Evolutionary conservation across 768 basidiomycete genomes (phyloP), one percentile per base, ranked within the genome.

Genomic region (Lactarius pseudohatsudake): DNA sequence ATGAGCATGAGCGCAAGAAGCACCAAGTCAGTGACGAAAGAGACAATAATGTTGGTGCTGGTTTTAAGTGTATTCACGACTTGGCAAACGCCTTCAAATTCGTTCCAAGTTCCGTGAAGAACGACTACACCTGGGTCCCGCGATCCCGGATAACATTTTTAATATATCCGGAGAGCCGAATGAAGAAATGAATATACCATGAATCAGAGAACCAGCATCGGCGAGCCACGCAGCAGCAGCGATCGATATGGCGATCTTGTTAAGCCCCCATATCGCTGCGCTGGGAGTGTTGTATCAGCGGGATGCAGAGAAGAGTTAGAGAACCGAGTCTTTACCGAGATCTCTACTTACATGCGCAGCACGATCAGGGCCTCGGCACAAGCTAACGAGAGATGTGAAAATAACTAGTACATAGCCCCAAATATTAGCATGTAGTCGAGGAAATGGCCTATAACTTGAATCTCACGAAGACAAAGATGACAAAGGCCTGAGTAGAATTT

Each of bases 311-410:
- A 34, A 22, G 18, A 28, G 18, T 15, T 5, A 10, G 8, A 47
- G 15, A 28, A 45, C 3, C 2, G 20, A n/a, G 43, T 22, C 60
- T 30, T 15, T 18, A 32, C 65, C 4, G 1, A 15, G 16, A 15
- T 20, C 59, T 20, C n/a, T 16, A 32, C 65, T 40, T 53, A 68
- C 67, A 68, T 57, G 43, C 67, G 67, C 32, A 65, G 45, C 22
- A 68, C 54, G 28, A 61, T 61, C n/a, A 68, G 59, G 4, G 43
- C 57, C 36, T 59, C 57, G 15, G 67, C 59, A n/a, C 28, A 68
- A 4, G 57, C 22, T 28, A 65, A 54, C 1, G 64, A 20, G 22
- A 61, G 22, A 15, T 13, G 38, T 3, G 26, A 40, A 53, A 65
- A 57, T 47, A 30, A 4, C 67, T 68, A 38, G 36, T 3, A 41